Evolutionary conservation across 106 monocot genomes (phyloP), one percentile per base, ranked within the genome.

Genomic region (Acorus calamus): DNA sequence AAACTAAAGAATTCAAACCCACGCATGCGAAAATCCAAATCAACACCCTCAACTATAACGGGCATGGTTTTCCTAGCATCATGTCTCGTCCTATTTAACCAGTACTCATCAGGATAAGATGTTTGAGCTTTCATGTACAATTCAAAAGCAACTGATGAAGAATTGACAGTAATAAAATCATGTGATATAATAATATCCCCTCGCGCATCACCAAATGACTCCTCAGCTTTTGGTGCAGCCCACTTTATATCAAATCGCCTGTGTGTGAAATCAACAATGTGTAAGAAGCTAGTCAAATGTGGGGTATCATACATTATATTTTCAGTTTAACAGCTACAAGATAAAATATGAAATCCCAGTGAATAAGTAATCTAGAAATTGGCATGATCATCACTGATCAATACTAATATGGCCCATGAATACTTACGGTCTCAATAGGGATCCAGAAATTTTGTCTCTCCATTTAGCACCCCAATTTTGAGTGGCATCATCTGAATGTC

Each of bases 221-320:
- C 96, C 75, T 92, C 87, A 75, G 88, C 96, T 55, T 89, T 85
- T 66, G 96, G 92, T 47, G 96, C 96, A 70, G 83, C 80, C 96
- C 96, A 98, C 56, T 92, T 98, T 73, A 98, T 98, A 68, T 98
- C 96, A 78, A 98, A 91, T 71, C 81, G 84, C 80, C 96, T 98
- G 80, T 68, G 55, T n/a, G 1, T 10, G 56, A 72, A 47, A 2
- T 28, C 28, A 28, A 28, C 28, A 28, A 28, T 28, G 28, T 28
- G 28, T 28, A 28, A 28, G 28, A 28, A 28, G 28, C 28, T 28
- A 28, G 28, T 28, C 28, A 28, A 28, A 28, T 28, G 28, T 28
- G 28, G 28, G 28, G 28, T 28, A 28, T 28, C 28, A 28, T 28
- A 28, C 28, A 28, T 28, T 28, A 28, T 28, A 28, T 28, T 28